phyloP scores from a whole-genome alignment of 148 eudicot species.

The Chenopodium formosanum region DNA sequence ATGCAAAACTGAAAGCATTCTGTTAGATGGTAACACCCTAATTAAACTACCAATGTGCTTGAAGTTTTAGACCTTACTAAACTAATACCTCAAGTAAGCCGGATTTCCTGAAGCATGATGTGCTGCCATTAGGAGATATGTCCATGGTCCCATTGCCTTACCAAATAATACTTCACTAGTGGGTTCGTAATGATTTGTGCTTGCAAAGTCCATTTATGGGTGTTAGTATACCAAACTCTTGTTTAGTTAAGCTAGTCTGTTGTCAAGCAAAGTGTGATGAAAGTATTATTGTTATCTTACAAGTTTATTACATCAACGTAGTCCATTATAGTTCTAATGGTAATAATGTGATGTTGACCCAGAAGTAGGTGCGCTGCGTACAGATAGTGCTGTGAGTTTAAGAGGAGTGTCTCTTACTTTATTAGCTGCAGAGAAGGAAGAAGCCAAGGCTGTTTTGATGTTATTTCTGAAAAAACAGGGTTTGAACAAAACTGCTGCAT shows the following conservation, averaged over 20 bases:
- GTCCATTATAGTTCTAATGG: neutral
- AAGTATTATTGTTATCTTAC: constrained; percentile 10
- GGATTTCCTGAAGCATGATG: neutral
- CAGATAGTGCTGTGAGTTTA: constrained; percentile 43
- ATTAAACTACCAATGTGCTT: neutral
- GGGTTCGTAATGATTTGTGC: neutral
- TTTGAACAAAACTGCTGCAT: constrained; percentile 54
- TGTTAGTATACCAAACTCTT: neutral
- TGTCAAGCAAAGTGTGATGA: constrained; percentile 40
- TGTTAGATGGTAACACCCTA: neutral
- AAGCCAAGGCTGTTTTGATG: constrained; percentile 80
- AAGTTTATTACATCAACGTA: constrained; percentile 1
- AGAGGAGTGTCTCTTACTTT: constrained; percentile 54
- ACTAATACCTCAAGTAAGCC: neutral
- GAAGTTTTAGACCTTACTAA: neutral
- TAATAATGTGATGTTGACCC: constrained; percentile 3
- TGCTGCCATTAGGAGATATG: neutral
- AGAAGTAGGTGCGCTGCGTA: constrained; percentile 40
- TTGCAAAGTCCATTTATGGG: neutral
- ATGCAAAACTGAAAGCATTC: neutral
- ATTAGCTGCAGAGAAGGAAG: constrained; percentile 82
- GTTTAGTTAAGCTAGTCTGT: constrained; percentile 21
- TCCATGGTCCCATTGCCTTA: neutral
- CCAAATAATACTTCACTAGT: neutral
- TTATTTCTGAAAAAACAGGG: constrained; percentile 81